Evolutionary conservation across 2,329 filamentous ascomycete genomes (phyloP).

Genomic region (Trichoderma lentiforme): DNA sequence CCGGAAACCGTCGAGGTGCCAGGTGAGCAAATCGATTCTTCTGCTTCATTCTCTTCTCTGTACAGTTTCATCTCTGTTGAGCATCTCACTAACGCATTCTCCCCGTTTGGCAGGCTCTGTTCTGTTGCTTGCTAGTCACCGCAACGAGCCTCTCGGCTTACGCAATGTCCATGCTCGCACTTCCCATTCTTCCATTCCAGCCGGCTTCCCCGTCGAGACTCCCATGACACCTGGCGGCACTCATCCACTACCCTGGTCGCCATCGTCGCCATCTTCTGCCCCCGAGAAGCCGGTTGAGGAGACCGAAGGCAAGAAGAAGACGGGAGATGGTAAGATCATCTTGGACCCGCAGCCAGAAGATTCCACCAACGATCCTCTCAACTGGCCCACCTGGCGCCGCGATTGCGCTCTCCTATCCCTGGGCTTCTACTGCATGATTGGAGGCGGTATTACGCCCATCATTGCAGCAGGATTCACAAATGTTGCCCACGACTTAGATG

Average conservation of each 20-base stretch:
- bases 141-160: constrained; percentile 58
- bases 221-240: constrained; percentile 30
- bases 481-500: constrained; percentile 62
- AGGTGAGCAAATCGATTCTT: constrained; percentile 48
- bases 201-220: constrained; percentile 40
- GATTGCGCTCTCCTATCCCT: constrained; percentile 77
- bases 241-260: constrained; percentile 4
- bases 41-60: neutral
- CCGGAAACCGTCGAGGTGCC: constrained; percentile 80
- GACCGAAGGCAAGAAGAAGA: constrained; percentile 63
- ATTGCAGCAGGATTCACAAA: constrained; percentile 86
- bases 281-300: constrained; percentile 16
- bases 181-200: constrained; percentile 56
- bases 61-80: neutral
- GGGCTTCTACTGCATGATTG: constrained; percentile 89
- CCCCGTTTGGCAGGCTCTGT: constrained; percentile 49
- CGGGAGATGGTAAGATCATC: constrained; percentile 77
- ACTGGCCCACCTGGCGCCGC: constrained; percentile 81
- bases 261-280: constrained; percentile 3
- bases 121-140: constrained; percentile 51
- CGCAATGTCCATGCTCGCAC: constrained; percentile 55
- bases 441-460: constrained; percentile 87
- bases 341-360: constrained; percentile 91
- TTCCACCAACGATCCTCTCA: constrained; percentile 83
- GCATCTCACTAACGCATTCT: neutral